A percentile compares a stretch with the other conserved stretches of the same genome.
phyloP scores from a whole-genome alignment of 257 asterid genomes.

The Orobanche coerulescens region DNA sequence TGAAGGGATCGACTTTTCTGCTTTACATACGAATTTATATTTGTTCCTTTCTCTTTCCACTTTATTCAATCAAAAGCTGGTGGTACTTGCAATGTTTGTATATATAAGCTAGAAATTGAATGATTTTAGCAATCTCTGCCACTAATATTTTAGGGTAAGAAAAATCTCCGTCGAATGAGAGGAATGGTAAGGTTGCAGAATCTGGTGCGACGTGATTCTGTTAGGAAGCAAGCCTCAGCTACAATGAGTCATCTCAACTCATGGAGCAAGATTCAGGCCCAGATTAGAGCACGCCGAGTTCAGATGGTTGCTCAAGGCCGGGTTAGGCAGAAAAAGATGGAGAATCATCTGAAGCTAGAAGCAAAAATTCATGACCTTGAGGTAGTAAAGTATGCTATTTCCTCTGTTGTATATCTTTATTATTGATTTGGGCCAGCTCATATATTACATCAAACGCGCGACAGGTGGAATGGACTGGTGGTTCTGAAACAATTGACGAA shows the following conservation, averaged over 20 bases:
- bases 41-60: background rate
- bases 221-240: conserved; percentile 64
- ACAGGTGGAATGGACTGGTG: conserved; percentile 91
- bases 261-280: conserved; percentile 70
- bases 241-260: conserved; percentile 57
- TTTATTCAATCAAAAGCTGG: too few relatives aligned
- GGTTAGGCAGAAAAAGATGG: conserved; percentile 68
- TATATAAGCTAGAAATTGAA: too few relatives aligned
- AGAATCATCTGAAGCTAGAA: conserved; percentile 76
- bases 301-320: conserved; percentile 71
- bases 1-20: background rate
- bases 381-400: conserved; percentile 46
- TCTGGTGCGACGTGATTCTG: conserved; percentile 43
- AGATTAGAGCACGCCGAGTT: conserved; percentile 62
- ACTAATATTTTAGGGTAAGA: conserved; percentile 78
- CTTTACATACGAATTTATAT: too few relatives aligned
- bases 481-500: conserved; percentile 63
- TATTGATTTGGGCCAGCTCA: background rate
- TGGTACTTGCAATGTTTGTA: too few relatives aligned
- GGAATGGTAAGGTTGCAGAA: conserved; percentile 54
- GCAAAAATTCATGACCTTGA: conserved; percentile 80
- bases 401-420: background rate
- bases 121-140: too few relatives aligned
- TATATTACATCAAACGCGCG: conserved; percentile 10
- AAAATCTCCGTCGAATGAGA: conserved; percentile 40